Conservation (phyloP, 805 yeast species). For the Spathaspora gorwiae region DNA sequence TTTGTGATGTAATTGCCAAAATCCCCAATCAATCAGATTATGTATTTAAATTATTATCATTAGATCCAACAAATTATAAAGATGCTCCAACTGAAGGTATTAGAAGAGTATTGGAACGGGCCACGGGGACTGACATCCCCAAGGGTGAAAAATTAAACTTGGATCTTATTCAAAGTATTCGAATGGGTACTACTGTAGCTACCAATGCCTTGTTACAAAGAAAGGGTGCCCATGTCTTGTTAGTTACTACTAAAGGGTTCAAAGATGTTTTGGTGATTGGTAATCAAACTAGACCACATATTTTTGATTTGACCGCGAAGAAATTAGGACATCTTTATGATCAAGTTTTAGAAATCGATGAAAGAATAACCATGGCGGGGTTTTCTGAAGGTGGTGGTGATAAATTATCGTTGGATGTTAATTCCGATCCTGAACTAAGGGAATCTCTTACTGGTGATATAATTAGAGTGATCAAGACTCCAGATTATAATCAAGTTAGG, state of each 20-base stretch:
- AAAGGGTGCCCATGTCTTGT: slow-evolving; percentile 84
- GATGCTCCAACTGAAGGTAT: slow-evolving; percentile 96
- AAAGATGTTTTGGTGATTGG: slow-evolving; percentile 80
- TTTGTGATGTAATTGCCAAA: slow-evolving; percentile 66
- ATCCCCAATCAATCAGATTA: slow-evolving; percentile 52
- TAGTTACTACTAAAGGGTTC: slow-evolving; percentile 85
- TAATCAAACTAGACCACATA: slow-evolving; percentile 85
- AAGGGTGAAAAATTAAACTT: slow-evolving; percentile 45
- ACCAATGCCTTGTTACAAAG: slow-evolving; percentile 92
- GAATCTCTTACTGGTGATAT: slow-evolving; percentile 33
- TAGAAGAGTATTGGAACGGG: slow-evolving; percentile 64
- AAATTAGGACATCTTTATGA: slow-evolving; percentile 72
- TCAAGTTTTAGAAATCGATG: slow-evolving; percentile 79
- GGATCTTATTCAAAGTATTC: slow-evolving; percentile 56
- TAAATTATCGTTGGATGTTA: slow-evolving; percentile 13
- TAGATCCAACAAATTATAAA: slow-evolving; percentile 78
- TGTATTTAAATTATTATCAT: slow-evolving; percentile 76
- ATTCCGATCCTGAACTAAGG: slow-evolving; percentile 29
- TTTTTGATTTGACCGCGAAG: slow-evolving; percentile 74
- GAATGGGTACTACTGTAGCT: slow-evolving; percentile 95
- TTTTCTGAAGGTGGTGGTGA: slow-evolving; percentile 68
- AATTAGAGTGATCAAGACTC: slow-evolving; percentile 26
- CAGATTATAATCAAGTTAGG: slow-evolving; percentile 22
- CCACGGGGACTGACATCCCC: slow-evolving; percentile 51
- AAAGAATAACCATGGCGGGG: slow-evolving; percentile 75